Base-by-base conservation (phyloP, 345 rosid species). In the Dimocarpus longan region DNA sequence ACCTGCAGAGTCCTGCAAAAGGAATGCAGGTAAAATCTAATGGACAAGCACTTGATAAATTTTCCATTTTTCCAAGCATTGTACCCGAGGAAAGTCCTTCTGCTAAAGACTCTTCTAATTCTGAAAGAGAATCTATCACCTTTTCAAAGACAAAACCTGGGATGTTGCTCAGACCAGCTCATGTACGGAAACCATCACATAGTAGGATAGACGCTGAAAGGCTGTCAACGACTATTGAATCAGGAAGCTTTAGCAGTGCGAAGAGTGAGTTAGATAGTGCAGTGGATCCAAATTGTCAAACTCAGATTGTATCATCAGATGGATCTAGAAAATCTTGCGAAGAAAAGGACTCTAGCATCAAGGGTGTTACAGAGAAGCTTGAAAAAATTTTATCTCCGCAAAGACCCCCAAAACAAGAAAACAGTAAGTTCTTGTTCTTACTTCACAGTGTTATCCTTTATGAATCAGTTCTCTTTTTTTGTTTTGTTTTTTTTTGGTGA, bases 131-230 rank as follows among this genome's bases (percentile, higher is more conserved):
- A 80, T 86, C 91, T 72, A 86, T 96, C 81, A 85, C 97, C 67
- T 94, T 93, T 87, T 89, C 95, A 74, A 92, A 79, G 90, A 96
- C 99, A 26, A 94, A 85, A 77, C 97, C 97, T 1, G 98, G 99
- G 39, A 92, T 96, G 99, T 82, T 93, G 79, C 92, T 94, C 60
- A 92, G 91, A 84, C 99, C 99, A 37, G 93, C 95, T 85, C 91
- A 92, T 85, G 71, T 80, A 26, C 91, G 87, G 73, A 91, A 78
- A 82, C 86, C 85, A 54, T 89, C 93, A 48, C 78, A 71, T 78
- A 80, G 81, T 84, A 93, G 86, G 86, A 78, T 66, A 72, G 97
- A 93, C 50, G 79, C 88, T 16, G 88, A 86, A 46, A 86, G 82
- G 85, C 84, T 85, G 52, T 82, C 88, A 42, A 76, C 65, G 52